Base-by-base conservation (phyloP, 345 rosid species). In the Hevea brasiliensis region DNA sequence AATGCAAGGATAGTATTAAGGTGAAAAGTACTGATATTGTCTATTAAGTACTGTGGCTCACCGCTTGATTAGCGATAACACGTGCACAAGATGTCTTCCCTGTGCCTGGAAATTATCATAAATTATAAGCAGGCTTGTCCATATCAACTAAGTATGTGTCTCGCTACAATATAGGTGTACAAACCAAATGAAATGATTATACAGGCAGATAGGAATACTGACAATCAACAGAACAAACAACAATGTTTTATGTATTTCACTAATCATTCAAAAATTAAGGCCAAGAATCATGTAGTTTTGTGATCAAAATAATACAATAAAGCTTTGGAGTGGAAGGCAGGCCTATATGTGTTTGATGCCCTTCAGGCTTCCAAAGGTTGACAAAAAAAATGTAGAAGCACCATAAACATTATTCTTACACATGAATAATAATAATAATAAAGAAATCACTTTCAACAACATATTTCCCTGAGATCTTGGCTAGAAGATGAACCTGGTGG, bases 61-160 rank as follows among this genome's bases (percentile, higher is more conserved):
- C 97, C 53, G 93, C 96, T 73, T 90, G 98, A 77, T 81, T 87
- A 68, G 98, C 93, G 68, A 92, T 92, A 76, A 95, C 92, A 77
- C 94, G 94, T 15, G 98, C 99, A 76, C 90, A 89, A 35, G 98
- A 92, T 53, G 98, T 93, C 87, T 95, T 95, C 81, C 99, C 98
- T 42, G 97, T 93, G 80, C 98, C 98, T 95, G 84, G 13, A 77
- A 68, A 72, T 65, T 45, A 64, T 72, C 67, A 68, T 8, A 40
- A 56, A 75, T 40, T 47, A 40, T 40, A 58, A 45, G 74, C 67
- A 76, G 68, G 78, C 48, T 48, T 35, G 54, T 62, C 51, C 15
- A 27, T 21, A 55, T 71, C 74, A 56, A 44, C 68, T 69, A 40
- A 57, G n/a, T 44, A 44, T 41, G 51, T 20, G n/a, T 71, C 18